These are phyloP conservation scores for Cladosporium sp. DNA, from an alignment of 2,329 filamentous ascomycete genomes.

Conservation along the genomic window DNA sequence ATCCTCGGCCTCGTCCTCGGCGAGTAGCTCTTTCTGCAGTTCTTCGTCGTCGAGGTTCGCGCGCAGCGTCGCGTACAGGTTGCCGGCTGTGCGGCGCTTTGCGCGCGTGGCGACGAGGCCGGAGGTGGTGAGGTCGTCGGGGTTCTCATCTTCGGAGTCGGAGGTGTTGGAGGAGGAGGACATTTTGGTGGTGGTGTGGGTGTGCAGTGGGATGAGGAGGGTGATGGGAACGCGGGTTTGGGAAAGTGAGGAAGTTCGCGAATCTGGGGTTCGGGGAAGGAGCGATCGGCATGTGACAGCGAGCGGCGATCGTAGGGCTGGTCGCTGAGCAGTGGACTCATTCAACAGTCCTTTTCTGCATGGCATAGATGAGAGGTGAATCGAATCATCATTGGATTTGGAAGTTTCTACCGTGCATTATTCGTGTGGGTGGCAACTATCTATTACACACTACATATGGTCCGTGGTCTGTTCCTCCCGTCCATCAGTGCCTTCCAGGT, in stretches of 20 bases:
- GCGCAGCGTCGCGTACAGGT: constrained; percentile 72
- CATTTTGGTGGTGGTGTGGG: not conserved
- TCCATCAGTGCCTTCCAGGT: not conserved
- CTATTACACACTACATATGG: not conserved
- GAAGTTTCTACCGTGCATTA: too few relatives aligned
- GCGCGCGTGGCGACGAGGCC: constrained; percentile 65
- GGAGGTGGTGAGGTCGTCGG: constrained; percentile 24
- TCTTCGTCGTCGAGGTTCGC: constrained; percentile 48
- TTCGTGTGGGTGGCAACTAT: not conserved
- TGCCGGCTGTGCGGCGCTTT: constrained; percentile 75
- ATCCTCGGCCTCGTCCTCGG: constrained; percentile 48
- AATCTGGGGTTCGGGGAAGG: not conserved
- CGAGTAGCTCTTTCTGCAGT: constrained; percentile 35
- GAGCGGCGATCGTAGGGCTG: too few relatives aligned
- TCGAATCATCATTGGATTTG: too few relatives aligned
- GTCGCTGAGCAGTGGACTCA: too few relatives aligned
- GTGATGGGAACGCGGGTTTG: not conserved
- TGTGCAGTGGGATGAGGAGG: not conserved
- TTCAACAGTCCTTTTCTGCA: too few relatives aligned
- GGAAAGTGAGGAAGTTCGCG: not conserved
- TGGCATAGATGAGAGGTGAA: too few relatives aligned
- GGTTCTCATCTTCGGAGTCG: constrained; percentile 17
- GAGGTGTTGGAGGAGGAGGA: constrained; percentile 6
- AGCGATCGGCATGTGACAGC: not conserved
- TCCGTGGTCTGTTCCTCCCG: not conserved